Evolutionary conservation across 2,329 filamentous ascomycete species (phyloP).

Genomic region (Nemania diffusa): DNA sequence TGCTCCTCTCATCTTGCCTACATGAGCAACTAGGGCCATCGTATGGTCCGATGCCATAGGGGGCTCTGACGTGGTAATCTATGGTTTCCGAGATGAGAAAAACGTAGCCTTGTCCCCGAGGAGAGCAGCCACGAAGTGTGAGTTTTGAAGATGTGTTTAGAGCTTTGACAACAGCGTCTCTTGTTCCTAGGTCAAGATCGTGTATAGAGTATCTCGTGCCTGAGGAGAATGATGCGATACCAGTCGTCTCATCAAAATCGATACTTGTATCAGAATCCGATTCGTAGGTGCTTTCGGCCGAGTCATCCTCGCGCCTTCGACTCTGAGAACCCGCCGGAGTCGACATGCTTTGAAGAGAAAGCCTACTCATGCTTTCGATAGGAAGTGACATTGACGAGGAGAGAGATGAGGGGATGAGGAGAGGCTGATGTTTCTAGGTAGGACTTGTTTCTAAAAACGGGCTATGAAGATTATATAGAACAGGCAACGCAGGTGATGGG

Average conservation of each 20-base stretch:
- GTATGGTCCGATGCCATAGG: slow-evolving; percentile 53
- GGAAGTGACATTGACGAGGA: slow-evolving; percentile 51
- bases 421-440: slow-evolving; percentile 32
- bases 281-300: slow-evolving; percentile 37
- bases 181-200: slow-evolving; percentile 49
- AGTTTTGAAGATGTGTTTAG: slow-evolving; percentile 62
- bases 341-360: slow-evolving; percentile 56
- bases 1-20: slow-evolving; percentile 42
- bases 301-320: slow-evolving; percentile 44
- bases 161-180: slow-evolving; percentile 55
- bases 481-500: slow-evolving; percentile 27
- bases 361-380: slow-evolving; percentile 52
- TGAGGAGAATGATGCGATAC: slow-evolving; percentile 51
- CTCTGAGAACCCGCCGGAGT: slow-evolving; percentile 49
- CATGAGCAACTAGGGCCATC: slow-evolving; percentile 61
- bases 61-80: slow-evolving; percentile 63
- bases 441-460: slow-evolving; percentile 33
- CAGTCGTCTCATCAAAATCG: slow-evolving; percentile 50
- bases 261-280: slow-evolving; percentile 47
- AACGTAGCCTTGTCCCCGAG: slow-evolving; percentile 61
- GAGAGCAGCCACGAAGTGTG: slow-evolving; percentile 61
- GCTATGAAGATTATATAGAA: slow-evolving; percentile 43
- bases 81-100: slow-evolving; percentile 67
- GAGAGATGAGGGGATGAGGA: slow-evolving; percentile 33
- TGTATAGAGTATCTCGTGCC: slow-evolving; percentile 51